Evolutionary conservation across 2,329 filamentous ascomycete genomes (phyloP), one percentile per base, ranked within the genome.

Genomic region (Lecanicillium sp.): DNA sequence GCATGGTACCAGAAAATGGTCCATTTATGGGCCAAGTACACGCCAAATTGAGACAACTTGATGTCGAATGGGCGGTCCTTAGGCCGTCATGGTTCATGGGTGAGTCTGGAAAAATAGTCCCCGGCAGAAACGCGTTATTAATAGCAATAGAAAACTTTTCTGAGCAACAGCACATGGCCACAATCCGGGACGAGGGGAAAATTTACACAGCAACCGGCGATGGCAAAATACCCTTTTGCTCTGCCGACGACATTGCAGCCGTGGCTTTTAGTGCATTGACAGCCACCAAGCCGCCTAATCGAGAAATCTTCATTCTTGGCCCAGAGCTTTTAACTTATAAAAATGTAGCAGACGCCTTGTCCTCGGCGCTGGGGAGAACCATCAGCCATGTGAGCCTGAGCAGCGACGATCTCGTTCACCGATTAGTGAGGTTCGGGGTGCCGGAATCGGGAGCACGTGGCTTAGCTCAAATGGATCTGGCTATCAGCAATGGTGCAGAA

Each of bases 401-500:
- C 17, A 18, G 12, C n/a, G 32, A 17, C 12, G 32, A 14, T 7
- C 17, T 33, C 18, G 32, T 19, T 18, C 14, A 33, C 11, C 32
- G 32, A 33, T 33, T 33, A 7, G 18, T 36, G 19, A 16, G 25
- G 14, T 36, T 28, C 15, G 25, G 34, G 5, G 25, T 29, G 7
- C 34, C 34, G 14, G 34, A 36, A 36, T 8, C 34, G 9, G 20
- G 19, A 28, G 34, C 34, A 27, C 34, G 25, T n/a, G 34, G 20
- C 6, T 16, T 36, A 20, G 19, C 25, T 29, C 17, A 25, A 29
- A 36, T 36, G 34, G 34, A 36, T 29, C 9, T 36, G 9, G 34
- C 34, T 16, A 36, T 28, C 34, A 36, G 34, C 15, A 18, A 36
- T n/a, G 34, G 34, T 13, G 19, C 34, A 36, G 34, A 36, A 16